Evolutionary conservation across 352 stramenopile species (phyloP).

Genomic region (Thalassiosira sp.): DNA sequence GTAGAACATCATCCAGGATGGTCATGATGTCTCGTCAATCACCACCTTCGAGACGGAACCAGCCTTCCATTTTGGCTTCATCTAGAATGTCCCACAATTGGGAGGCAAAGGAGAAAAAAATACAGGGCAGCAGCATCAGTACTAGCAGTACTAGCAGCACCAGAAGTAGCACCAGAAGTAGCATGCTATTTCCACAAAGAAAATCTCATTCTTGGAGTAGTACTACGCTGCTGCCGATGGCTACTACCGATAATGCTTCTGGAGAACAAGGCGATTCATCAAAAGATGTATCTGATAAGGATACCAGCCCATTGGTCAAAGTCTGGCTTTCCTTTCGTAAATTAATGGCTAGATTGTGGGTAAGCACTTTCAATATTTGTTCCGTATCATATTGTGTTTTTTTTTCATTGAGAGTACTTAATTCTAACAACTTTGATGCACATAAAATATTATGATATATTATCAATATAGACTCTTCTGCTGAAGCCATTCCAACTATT

Average conservation of each 20-base stretch:
- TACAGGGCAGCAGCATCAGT: background rate
- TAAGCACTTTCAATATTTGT: slow-evolving; percentile 18
- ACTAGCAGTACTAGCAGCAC: background rate
- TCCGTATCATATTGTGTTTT: background rate
- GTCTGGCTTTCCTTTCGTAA: slow-evolving; percentile 36
- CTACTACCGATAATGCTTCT: background rate
- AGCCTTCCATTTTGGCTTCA: background rate
- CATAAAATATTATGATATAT: background rate
- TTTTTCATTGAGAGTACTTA: background rate
- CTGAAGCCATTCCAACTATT: slow-evolving; percentile 36
- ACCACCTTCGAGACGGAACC: background rate
- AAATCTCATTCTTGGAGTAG: background rate
- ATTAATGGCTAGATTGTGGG: slow-evolving; percentile 35
- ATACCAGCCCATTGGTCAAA: slow-evolving; percentile 30
- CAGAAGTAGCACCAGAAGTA: slow-evolving; percentile 2
- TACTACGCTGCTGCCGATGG: background rate
- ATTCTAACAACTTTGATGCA: background rate
- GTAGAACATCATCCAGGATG: too few species aligned
- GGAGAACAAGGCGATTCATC: background rate
- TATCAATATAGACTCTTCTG: slow-evolving; percentile 16
- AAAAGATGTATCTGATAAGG: slow-evolving; percentile 7
- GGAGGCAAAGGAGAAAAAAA: background rate
- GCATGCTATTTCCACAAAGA: slow-evolving; percentile 8
- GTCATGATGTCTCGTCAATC: too few species aligned
- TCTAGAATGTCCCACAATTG: too few species aligned